Evolutionary conservation across 106 monocot genomes (phyloP), one percentile per base, ranked within the genome.

Genomic region (Dendrobium officinale): DNA sequence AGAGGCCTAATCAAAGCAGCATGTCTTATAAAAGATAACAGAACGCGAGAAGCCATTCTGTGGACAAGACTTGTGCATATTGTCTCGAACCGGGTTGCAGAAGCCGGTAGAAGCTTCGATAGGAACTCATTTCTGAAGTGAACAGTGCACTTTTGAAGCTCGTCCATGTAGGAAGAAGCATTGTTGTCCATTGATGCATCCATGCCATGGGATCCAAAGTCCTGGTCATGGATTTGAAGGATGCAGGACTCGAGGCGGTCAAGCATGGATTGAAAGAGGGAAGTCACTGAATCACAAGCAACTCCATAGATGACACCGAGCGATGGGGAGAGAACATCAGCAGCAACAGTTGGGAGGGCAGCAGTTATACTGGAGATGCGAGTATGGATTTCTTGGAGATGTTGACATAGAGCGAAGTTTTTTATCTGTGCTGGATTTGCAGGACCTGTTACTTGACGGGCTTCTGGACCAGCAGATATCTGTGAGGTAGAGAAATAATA

Each of bases 181-280:
- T 86, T 88, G 77, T 87, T 91, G 72, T 89, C 93, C 84, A 86
- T 82, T 10, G 87, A 37, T 9, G 83, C 75, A 81, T 88, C 91
- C 79, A 87, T 67, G 22, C 83, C 88, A 5, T 82, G 80, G 47
- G 51, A 72, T 7, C 80, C 86, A 81, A 92, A 99, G 74, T 99
- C 89, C 81, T 99, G 92, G 6, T 89, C 84, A 9, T 99, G 98
- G 67, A 99, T 99, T 70, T 91, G 73, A 18, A 93, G 79, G 75
- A 95, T 86, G 84, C 89, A 90, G 20, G 91, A 86, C 67, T 95
- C 94, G 9, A 99, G 89, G 2, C 87, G 85, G 48, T 92, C 91
- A 10, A 94, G 91, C 98, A 99, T 99, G 40, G 89, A 81, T 86
- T 92, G 89, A 81, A 99, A 99, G 17, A 99, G 88, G 48, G 92